These are phyloP conservation scores for Ploettnerulaceae sp. DNA, from an alignment of 2,329 filamentous ascomycete species.

Conservation along the genomic window DNA sequence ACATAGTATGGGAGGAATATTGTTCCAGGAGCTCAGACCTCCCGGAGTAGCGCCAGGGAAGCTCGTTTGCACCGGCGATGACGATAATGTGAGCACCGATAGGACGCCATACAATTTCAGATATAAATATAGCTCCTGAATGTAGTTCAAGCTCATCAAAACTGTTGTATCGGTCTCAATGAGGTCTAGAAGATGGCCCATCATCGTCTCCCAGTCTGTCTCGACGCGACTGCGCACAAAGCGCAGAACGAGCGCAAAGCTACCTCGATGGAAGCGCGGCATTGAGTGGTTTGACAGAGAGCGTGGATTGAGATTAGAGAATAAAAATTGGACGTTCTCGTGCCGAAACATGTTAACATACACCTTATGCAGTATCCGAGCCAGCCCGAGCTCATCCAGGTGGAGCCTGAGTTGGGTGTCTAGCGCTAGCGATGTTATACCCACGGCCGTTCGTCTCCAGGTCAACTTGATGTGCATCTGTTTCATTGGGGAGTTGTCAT, in stretches of 20 bases:
- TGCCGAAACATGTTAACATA: conserved; percentile 10
- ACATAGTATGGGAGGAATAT: conserved; percentile 8
- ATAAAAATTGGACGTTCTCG: neutral
- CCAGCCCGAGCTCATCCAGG: conserved; percentile 3
- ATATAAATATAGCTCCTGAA: neutral
- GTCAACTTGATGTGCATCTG: conserved; percentile 6
- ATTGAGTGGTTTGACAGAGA: neutral
- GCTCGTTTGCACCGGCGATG: no score
- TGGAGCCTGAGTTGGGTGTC: neutral
- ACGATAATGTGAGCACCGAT: no score
- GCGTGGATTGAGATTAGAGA: neutral
- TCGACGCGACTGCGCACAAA: neutral
- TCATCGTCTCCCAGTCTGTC: conserved; percentile 9
- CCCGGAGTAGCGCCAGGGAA: neutral
- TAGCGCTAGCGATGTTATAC: neutral
- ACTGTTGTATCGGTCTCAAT: conserved; percentile 2
- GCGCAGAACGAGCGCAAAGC: conserved; percentile 4
- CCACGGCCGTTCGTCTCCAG: conserved; percentile 4
- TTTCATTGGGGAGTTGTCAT: neutral
- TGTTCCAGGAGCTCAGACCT: neutral
- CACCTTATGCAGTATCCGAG: neutral
- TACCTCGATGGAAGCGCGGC: conserved; percentile 5
- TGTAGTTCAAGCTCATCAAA: neutral
- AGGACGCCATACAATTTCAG: neutral
- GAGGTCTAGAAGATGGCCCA: neutral